A percentile compares a stretch with the other conserved stretches of the same genome.
Conservation (phyloP, 139 green algal genomes). For the Ostreobium quekettii region DNA sequence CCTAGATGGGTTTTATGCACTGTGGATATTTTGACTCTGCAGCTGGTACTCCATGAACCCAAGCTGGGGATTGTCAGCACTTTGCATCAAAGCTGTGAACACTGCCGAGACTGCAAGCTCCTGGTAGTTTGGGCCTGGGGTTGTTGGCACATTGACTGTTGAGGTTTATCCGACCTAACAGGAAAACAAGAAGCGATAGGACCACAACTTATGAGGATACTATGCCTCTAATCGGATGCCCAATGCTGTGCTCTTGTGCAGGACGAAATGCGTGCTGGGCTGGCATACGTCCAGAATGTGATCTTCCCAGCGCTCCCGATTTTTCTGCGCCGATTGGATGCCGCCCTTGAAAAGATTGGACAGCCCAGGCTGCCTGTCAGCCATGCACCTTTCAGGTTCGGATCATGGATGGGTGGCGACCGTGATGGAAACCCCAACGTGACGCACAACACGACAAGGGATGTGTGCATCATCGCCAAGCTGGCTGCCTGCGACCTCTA, state of each 20-base stretch:
- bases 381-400: slow-evolving; percentile 52
- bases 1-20: too few species aligned
- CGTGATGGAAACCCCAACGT: slow-evolving; percentile 94
- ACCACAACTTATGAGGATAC: too few species aligned
- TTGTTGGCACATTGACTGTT: too few species aligned
- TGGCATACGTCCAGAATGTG: slow-evolving; percentile 87
- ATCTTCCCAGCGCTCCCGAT: slow-evolving; percentile 67
- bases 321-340: slow-evolving; percentile 70
- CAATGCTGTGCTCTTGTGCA: slow-evolving; percentile 24
- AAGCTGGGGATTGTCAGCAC: too few species aligned
- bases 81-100: too few species aligned
- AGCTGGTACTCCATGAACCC: too few species aligned
- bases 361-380: slow-evolving; percentile 73
- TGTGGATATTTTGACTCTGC: too few species aligned
- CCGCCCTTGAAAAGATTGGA: slow-evolving; percentile 73
- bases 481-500: slow-evolving; percentile 20
- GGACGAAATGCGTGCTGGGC: slow-evolving; percentile 88
- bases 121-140: too few species aligned
- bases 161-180: too few species aligned
- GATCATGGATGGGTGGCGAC: slow-evolving; percentile 92
- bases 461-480: slow-evolving; percentile 77
- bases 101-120: too few species aligned
- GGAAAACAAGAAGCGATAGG: too few species aligned
- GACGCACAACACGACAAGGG: slow-evolving; percentile 69
- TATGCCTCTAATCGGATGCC: too few species aligned